Evolutionary conservation across 148 eudicot genomes (phyloP).

Genomic region (Vaccinium corymbosum): DNA sequence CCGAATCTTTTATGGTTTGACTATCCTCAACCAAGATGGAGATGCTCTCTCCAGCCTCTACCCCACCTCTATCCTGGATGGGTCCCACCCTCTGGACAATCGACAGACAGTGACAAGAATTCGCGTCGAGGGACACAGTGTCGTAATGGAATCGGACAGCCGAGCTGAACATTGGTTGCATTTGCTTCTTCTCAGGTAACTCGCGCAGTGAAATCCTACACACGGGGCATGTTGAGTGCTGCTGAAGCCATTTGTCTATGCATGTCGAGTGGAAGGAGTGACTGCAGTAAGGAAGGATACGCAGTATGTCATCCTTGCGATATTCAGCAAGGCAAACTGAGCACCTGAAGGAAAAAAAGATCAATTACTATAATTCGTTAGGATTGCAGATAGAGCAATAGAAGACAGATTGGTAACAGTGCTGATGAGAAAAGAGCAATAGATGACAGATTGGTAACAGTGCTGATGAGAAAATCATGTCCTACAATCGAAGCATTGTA

Average conservation of each 20-base stretch:
- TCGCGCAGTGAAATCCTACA: conserved; percentile 82
- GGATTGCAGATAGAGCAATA: not conserved
- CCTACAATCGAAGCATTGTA: not conserved
- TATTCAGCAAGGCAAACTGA: conserved; percentile 78
- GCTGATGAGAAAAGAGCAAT: not conserved
- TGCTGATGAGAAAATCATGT: not conserved
- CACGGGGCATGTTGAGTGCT: conserved; percentile 87
- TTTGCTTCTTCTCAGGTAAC: conserved; percentile 54
- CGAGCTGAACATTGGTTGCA: conserved; percentile 73
- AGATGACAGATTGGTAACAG: not conserved
- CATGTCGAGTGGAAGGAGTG: conserved; percentile 76
- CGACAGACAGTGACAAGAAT: conserved; percentile 33
- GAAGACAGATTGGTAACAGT: not conserved
- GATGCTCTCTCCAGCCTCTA: conserved; percentile 24
- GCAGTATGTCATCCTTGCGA: conserved; percentile 57
- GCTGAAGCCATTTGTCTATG: conserved; percentile 83
- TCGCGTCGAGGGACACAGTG: conserved; percentile 25
- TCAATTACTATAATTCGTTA: not conserved
- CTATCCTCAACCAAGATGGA: conserved; percentile 27
- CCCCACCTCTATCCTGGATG: conserved; percentile 27
- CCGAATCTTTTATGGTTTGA: conserved; percentile 26
- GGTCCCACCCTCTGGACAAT: conserved; percentile 28
- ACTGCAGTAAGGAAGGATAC: conserved; percentile 74
- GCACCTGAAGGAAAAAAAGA: conserved; percentile 44
- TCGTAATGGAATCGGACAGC: conserved; percentile 40